Base-by-base conservation (phyloP, 1,284 basidiomycete species). In the Exobasidium rhododendri region DNA sequence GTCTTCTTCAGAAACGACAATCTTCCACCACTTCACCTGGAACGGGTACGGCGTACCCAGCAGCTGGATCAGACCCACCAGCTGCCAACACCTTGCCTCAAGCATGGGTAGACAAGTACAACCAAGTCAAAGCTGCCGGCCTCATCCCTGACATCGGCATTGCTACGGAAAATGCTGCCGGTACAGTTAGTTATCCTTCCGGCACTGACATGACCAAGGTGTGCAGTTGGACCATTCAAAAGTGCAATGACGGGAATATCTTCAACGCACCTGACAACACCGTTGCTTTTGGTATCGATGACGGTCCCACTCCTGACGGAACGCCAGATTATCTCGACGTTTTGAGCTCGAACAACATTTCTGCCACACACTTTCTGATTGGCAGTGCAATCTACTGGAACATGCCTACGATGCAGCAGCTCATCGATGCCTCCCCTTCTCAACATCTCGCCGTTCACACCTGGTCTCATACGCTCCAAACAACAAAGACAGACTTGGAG, bases 281-380 rank as follows among this genome's bases (percentile, higher is more conserved):
- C 47, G 65, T 69, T 51, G 63, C 67, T 46, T 55, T 73, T 62
- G 69, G 67, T 60, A 69, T 74, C 30, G 91, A 92, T 75, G 91
- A 92, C 77, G 91, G 91, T 4, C 91, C 91, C 0, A 82, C 70
- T 26, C 63, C 61, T 44, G 81, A 88, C 20, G 85, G 85, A 75
- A 55, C 62, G 17, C 3, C 43, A 3, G 5, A 46, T 14, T 91
- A 89, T 77, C 81, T 92, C 55, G 67, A 83, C 65, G 58, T 81
- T n/a, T 83, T 90, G 61, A 84, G 86, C 58, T 49, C 59, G 43
- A 57, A 61, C 13, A 58, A 58, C 20, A 50, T 62, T 26, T 83
- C 77, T 6, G 85, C 86, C 1, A 92, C 90, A 0, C 90, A 92
- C 78, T 92, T 92, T 77, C 85, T 90, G 82, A 92, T 93, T 69